phyloP scores from a whole-genome alignment of 345 rosid species.

The Dimocarpus longan region DNA sequence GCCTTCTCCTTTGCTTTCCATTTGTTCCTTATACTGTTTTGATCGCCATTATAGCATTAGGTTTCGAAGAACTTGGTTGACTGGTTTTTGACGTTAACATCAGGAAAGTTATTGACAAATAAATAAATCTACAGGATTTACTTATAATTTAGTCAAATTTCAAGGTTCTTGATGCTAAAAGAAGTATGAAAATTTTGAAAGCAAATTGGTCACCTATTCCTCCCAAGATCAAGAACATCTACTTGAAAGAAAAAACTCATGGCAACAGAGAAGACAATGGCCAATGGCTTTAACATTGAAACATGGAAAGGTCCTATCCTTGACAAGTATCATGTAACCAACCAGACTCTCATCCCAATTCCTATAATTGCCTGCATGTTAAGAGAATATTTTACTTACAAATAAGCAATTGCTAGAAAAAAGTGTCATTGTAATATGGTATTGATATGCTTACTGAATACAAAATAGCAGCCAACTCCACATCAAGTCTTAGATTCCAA shows the following conservation, averaged over 20 bases:
- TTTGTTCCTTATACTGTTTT: too few relatives aligned
- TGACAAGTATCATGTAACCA: conserved; percentile 29
- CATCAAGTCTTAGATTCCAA: conserved; percentile 42
- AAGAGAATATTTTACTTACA: neutral
- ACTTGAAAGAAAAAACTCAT: conserved; percentile 24
- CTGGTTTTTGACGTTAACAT: too few relatives aligned
- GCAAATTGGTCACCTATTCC: neutral
- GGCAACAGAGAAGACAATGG: conserved; percentile 22
- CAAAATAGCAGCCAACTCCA: conserved; percentile 30
- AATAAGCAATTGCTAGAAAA: too few relatives aligned
- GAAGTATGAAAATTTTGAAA: too few relatives aligned
- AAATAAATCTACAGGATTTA: too few relatives aligned
- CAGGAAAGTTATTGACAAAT: too few relatives aligned
- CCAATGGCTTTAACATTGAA: conserved; percentile 39
- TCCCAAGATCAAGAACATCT: conserved; percentile 30
- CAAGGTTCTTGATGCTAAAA: too few relatives aligned
- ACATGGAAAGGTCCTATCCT: conserved; percentile 35
- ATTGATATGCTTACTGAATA: conserved; percentile 23
- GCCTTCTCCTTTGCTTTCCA: too few relatives aligned
- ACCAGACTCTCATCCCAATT: conserved; percentile 1
- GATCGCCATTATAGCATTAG: too few relatives aligned
- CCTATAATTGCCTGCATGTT: conserved; percentile 25
- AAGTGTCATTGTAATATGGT: too few relatives aligned
- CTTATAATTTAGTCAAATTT: too few relatives aligned
- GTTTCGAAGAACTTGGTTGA: too few relatives aligned